Evolutionary conservation across 352 stramenopile genomes (phyloP).

Genomic region (Phytophthora tubulina): DNA sequence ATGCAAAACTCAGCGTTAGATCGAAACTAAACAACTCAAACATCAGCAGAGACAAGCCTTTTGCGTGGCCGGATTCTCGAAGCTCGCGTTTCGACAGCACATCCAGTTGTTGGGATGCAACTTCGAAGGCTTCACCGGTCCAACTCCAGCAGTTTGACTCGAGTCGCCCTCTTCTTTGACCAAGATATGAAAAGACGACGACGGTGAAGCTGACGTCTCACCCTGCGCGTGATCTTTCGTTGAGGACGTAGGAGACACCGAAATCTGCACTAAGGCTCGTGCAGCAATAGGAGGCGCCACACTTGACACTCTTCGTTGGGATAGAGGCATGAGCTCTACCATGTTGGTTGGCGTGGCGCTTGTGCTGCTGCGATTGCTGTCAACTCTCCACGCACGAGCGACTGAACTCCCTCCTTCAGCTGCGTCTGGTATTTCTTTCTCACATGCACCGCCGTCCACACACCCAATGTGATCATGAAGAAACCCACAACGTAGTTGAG

Average conservation of each 20-base stretch:
- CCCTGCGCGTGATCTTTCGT: conserved; percentile 7
- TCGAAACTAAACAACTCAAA: background rate
- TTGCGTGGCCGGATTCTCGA: conserved; percentile 67
- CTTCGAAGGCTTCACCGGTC: conserved; percentile 18
- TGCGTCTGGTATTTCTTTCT: conserved; percentile 61
- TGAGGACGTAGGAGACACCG: conserved; percentile 8
- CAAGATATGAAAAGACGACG: conserved; percentile 36
- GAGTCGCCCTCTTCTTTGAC: conserved; percentile 24
- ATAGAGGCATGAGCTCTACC: conserved; percentile 36
- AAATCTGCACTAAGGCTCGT: conserved; percentile 2
- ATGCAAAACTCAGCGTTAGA: too few relatives aligned
- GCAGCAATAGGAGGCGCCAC: conserved; percentile 9
- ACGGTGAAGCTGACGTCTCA: conserved; percentile 22
- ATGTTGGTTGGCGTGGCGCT: conserved; percentile 28
- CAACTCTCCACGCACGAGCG: conserved; percentile 6
- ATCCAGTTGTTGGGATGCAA: conserved; percentile 27
- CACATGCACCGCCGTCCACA: conserved; percentile 62
- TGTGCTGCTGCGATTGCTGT: conserved; percentile 22
- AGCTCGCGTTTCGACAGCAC: conserved; percentile 47
- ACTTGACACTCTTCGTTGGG: conserved; percentile 24
- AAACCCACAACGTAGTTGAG: conserved; percentile 80
- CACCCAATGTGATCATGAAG: conserved; percentile 81
- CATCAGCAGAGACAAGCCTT: conserved; percentile 26
- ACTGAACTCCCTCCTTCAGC: conserved; percentile 45
- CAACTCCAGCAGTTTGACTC: conserved; percentile 17